Evolutionary conservation across 192 early-diverging fungal genomes (phyloP), one percentile per base, ranked within the genome.

Genomic region (Coemansia sp.): DNA sequence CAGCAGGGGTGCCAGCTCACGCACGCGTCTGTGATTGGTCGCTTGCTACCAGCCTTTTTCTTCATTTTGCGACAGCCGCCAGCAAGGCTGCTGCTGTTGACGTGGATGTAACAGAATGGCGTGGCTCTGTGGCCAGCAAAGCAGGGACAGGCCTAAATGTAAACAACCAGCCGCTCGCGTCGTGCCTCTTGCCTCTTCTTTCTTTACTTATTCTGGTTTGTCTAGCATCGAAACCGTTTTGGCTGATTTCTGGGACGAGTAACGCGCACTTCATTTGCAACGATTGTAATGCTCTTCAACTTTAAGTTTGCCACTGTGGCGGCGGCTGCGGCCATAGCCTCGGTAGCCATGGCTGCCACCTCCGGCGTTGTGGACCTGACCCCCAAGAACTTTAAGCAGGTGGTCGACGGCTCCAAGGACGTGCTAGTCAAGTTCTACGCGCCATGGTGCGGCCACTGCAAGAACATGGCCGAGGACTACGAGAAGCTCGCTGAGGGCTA

Each of bases 361-460:
- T 37, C 63, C 25, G 57, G 51, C 50, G 70, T 73, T 7, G 64
- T 67, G 11, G 55, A 67, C 20, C 60, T 73, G 33, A 73, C 70
- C 2, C 58, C 70, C 64, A 73, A 73, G 50, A 73, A 73, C 58
- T 73, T 73, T 32, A 67, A 73, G 26, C 17, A 58, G 28, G 55
- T 74, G 24, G 77, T 90, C 26, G 84, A 91, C 53, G 90, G 89
- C 19, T 78, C 72, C 41, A 84, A 83, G 62, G 80, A 86, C 45
- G 85, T 85, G 4, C 75, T 93, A 23, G 85, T 95, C 15, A 84
- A 93, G 64, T 93, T 95, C 67, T 92, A 87, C 65, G 91, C 93
- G 14, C 87, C 88, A 2, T 87, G 86, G 92, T 94, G 88, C 60
- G 88, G 87, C 34, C 88, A 92, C 78, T 92, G 90, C 81, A 88